phyloP scores from a whole-genome alignment of 257 asterid genomes.

The Buddleja alternifolia region DNA sequence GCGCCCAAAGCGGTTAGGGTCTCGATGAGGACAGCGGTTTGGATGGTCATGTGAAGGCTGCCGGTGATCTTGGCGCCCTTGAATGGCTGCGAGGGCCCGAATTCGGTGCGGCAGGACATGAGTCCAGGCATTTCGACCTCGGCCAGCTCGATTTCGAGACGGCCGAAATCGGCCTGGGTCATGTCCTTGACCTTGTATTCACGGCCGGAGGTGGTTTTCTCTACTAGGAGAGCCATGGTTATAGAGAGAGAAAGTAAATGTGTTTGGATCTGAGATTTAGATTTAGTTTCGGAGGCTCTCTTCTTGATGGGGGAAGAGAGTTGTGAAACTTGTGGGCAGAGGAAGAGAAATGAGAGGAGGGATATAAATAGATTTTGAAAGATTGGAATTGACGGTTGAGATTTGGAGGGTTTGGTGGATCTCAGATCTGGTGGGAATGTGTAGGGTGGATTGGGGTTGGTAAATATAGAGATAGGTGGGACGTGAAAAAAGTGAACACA shows the following conservation, averaged over 20 bases:
- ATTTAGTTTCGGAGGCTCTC: neutral
- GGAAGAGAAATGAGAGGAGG: neutral
- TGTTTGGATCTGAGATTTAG: neutral
- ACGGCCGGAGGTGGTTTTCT: slow-evolving; percentile 77
- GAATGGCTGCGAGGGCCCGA: slow-evolving; percentile 77
- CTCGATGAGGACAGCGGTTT: slow-evolving; percentile 80
- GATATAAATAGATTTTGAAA: slow-evolving; percentile 40
- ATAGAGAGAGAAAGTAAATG: neutral
- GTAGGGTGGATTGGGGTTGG: neutral
- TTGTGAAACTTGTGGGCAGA: neutral
- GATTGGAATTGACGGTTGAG: slow-evolving; percentile 37
- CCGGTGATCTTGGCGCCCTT: slow-evolving; percentile 82
- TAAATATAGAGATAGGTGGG: neutral
- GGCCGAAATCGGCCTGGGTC: slow-evolving; percentile 92
- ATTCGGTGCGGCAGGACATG: slow-evolving; percentile 73
- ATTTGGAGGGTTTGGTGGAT: slow-evolving; percentile 54
- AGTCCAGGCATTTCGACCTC: slow-evolving; percentile 92
- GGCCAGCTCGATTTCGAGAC: slow-evolving; percentile 84
- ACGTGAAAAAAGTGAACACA: neutral
- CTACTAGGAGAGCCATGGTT: slow-evolving; percentile 71
- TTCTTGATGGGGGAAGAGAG: neutral
- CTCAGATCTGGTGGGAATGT: slow-evolving; percentile 34
- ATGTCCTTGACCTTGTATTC: slow-evolving; percentile 92
- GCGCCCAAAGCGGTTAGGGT: slow-evolving; percentile 84
- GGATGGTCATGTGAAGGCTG: slow-evolving; percentile 85